These are phyloP conservation scores for Trichoderma virens DNA, from an alignment of 495 filamentous ascomycete genomes.

Conservation along the genomic window DNA sequence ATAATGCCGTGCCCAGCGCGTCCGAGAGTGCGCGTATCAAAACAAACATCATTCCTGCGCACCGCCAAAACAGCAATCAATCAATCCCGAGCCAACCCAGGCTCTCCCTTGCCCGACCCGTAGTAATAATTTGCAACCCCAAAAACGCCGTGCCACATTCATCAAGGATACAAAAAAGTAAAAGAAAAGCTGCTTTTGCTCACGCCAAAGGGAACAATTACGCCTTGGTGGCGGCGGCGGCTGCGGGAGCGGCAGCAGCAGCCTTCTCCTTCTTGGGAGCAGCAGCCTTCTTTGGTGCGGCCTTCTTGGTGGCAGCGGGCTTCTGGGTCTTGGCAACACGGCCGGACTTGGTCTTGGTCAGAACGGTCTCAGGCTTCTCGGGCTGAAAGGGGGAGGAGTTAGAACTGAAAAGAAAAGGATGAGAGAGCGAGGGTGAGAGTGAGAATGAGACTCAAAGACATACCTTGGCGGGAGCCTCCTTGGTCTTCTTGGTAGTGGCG, in stretches of 20 bases:
- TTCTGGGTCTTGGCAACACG: slow-evolving; percentile 63
- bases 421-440: slow-evolving; percentile 13
- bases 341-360: slow-evolving; percentile 86
- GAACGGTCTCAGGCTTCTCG: slow-evolving; percentile 55
- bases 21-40: slow-evolving; percentile 4
- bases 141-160: slow-evolving; percentile 9
- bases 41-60: slow-evolving; percentile 7
- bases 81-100: slow-evolving; percentile 5
- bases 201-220: slow-evolving; percentile 12
- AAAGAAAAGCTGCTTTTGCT: slow-evolving; percentile 11
- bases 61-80: slow-evolving; percentile 6
- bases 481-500: slow-evolving; percentile 21
- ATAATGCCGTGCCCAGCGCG: slow-evolving; percentile 5
- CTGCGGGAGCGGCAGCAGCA: slow-evolving; percentile 31
- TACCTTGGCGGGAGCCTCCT: slow-evolving; percentile 26
- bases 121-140: slow-evolving; percentile 9
- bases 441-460: background rate
- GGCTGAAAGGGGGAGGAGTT: slow-evolving; percentile 8
- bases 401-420: background rate
- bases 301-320: slow-evolving; percentile 46
- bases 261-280: slow-evolving; percentile 57
- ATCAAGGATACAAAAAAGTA: slow-evolving; percentile 8
- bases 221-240: slow-evolving; percentile 24
- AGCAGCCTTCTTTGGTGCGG: slow-evolving; percentile 49
- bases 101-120: slow-evolving; percentile 8